Evolutionary conservation across 306 rosid genomes (phyloP), one percentile per base, ranked within the genome.

Genomic region (Ceratonia siliqua): DNA sequence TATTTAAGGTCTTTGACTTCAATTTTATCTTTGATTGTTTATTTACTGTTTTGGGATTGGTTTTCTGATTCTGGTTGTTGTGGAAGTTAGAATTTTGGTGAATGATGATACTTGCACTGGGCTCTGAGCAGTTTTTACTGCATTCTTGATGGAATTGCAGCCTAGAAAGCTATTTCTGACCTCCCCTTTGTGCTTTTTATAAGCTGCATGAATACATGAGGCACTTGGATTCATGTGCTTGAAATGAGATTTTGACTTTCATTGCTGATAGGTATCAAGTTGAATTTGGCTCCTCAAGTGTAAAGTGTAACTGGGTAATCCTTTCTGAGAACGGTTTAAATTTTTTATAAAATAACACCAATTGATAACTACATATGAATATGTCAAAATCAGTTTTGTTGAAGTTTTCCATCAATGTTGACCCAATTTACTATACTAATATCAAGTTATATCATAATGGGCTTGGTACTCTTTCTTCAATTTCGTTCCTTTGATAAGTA

Each of bases 31-130:
- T 2, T 30, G 20, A 17, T 0, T 73, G 22, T 32, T 20, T 20
- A 18, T 18, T n/a, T 18, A 5, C 8, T 18, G 10, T 38, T 36
- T 72, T 62, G 28, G 50, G 66, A 20, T 52, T 49, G 14, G 18
- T 2, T 6, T 6, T 14, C n/a, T n/a, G n/a, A n/a, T 35, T 2
- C 13, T 13, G 11, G 15, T 63, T 20, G 24, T 9, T 10, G 24
- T 39, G 33, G 20, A 39, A 12, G 35, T 6, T 7, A 14, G 13
- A 28, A 25, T 61, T 2, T 6, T 15, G 5, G 54, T 25, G 71
- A 49, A 75, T 65, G 79, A 85, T 81, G 85, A 78, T 65, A 72
- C 28, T 41, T 76, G 76, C 82, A 72, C 84, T 82, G 80, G 80
- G 76, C 82, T 82, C 78, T 76, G 81, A 82, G 72, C 80, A 76